These are phyloP conservation scores for Nepenthes mirabilis DNA, from an alignment of 148 eudicot species.

Conservation along the genomic window DNA sequence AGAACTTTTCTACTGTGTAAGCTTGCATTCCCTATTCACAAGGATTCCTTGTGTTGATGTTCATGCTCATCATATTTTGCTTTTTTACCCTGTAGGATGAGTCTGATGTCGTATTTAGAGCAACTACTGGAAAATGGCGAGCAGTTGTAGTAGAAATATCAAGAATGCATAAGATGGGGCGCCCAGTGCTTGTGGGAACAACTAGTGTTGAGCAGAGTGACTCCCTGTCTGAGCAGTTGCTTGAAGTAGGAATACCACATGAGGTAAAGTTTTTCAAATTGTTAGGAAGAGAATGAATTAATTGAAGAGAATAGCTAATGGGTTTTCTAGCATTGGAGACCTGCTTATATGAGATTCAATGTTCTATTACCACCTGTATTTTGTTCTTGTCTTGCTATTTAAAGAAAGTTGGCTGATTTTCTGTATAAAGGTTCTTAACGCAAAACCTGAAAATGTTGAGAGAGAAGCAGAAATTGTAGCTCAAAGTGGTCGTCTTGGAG, in stretches of 20 bases:
- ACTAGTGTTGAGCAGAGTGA: slow-evolving; percentile 98
- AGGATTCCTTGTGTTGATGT: too few relatives aligned
- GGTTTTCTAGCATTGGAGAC: too few relatives aligned
- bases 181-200: slow-evolving; percentile 97
- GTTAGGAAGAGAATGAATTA: not conserved
- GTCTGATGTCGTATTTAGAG: slow-evolving; percentile 92
- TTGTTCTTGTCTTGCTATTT: not conserved
- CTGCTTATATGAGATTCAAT: too few relatives aligned
- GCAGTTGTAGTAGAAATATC: slow-evolving; percentile 96
- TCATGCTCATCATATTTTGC: not conserved
- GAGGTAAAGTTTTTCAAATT: slow-evolving; percentile 40
- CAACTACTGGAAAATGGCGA: slow-evolving; percentile 86
- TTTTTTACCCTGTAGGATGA: slow-evolving; percentile 57
- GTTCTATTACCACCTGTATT: too few relatives aligned
- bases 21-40: too few relatives aligned
- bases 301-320: not conserved
- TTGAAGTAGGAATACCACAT: slow-evolving; percentile 80
- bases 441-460: slow-evolving; percentile 99
- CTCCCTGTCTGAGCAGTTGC: slow-evolving; percentile 70
- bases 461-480: slow-evolving; percentile 99
- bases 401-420: not conserved
- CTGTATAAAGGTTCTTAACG: slow-evolving; percentile 68
- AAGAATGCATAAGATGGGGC: slow-evolving; percentile 90
- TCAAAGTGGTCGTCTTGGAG: slow-evolving; percentile 97
- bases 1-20: too few relatives aligned